Evolutionary conservation across 345 rosid species (phyloP).

Genomic region (Gossypium longicalyx): DNA sequence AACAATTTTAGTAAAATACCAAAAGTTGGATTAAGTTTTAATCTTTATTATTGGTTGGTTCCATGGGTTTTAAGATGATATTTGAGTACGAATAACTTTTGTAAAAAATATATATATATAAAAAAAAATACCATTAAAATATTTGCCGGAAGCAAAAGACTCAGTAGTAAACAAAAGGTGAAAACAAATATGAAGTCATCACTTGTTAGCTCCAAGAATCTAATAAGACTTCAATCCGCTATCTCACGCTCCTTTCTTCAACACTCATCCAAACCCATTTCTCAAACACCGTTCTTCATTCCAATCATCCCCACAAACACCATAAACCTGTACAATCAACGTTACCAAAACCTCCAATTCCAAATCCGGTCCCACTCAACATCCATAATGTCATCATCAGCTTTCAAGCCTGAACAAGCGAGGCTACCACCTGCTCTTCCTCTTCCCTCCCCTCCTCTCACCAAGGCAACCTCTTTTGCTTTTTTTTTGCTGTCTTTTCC

Average conservation of each 20-base stretch:
- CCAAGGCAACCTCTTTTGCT: constrained; percentile 40
- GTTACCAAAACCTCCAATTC: background rate
- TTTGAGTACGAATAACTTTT: too few relatives aligned
- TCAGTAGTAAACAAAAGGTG: too few relatives aligned
- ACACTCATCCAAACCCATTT: constrained; percentile 8
- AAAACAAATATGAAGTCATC: constrained; percentile 20
- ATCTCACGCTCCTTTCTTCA: constrained; percentile 13
- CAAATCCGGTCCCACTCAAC: constrained; percentile 20
- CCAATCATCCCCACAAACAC: constrained; percentile 11
- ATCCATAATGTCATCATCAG: constrained; percentile 51
- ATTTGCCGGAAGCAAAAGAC: too few relatives aligned
- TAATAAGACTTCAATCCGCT: constrained; percentile 5
- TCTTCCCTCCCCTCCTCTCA: constrained; percentile 60
- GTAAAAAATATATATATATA: too few relatives aligned
- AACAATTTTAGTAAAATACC: too few relatives aligned
- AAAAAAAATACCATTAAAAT: too few relatives aligned
- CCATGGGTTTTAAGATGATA: too few relatives aligned
- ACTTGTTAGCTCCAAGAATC: constrained; percentile 26
- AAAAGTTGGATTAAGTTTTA: too few relatives aligned
- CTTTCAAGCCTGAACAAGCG: constrained; percentile 77
- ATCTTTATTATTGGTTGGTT: too few relatives aligned
- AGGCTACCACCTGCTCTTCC: constrained; percentile 77
- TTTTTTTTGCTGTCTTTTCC: background rate
- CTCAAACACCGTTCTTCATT: constrained; percentile 16
- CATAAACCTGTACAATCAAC: constrained; percentile 11